Conservation (phyloP, 257 asterid genomes). For the Solanum microdontum region DNA sequence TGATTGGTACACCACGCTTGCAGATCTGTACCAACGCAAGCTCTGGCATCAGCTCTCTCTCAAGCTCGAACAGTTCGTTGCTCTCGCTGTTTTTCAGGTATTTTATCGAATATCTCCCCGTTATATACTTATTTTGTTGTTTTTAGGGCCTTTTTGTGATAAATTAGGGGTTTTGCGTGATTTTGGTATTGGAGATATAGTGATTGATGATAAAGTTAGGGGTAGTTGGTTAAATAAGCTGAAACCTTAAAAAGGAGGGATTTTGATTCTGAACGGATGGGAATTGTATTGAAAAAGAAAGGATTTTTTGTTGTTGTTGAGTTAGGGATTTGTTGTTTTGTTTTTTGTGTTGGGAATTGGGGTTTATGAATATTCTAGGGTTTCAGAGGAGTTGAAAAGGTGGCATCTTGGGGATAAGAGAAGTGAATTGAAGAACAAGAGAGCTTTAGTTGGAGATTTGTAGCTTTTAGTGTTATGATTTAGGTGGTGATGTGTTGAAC, state of each 20-base stretch:
- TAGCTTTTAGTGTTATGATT: not conserved
- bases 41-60: constrained; percentile 96
- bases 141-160: not conserved
- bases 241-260: not conserved
- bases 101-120: not conserved
- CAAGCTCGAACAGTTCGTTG: constrained; percentile 92
- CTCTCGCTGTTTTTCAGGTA: constrained; percentile 88
- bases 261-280: not conserved
- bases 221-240: not conserved
- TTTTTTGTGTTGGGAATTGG: not conserved
- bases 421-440: not conserved
- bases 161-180: not conserved
- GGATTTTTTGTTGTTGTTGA: not conserved
- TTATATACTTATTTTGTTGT: not conserved
- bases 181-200: not conserved
- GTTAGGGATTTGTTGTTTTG: not conserved
- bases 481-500: not conserved
- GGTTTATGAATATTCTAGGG: not conserved
- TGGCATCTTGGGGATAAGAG: not conserved
- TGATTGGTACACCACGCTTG: constrained; percentile 74
- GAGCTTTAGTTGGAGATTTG: not conserved
- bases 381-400: not conserved
- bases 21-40: constrained; percentile 97
- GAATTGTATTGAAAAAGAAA: not conserved
- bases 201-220: not conserved